phyloP scores from a whole-genome alignment of 2,329 filamentous ascomycete species.

The Hirsutella thompsonii region DNA sequence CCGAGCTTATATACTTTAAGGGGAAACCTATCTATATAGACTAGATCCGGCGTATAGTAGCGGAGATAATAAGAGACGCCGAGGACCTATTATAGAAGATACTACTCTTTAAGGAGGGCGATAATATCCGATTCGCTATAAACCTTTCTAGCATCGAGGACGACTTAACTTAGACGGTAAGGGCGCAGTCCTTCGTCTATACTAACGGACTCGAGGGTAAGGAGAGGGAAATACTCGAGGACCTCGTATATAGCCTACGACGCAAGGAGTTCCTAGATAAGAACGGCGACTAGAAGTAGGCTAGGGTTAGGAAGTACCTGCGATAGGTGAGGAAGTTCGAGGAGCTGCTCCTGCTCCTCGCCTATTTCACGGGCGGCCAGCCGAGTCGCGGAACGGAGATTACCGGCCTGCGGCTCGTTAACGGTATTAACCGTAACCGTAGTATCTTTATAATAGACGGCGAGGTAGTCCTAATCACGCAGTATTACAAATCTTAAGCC shows the following conservation, averaged over 20 bases:
- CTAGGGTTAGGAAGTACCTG: background rate
- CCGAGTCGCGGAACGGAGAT: too few relatives aligned
- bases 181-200: too few relatives aligned
- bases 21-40: background rate
- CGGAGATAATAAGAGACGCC: constrained; percentile 5
- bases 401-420: too few relatives aligned
- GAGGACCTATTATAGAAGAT: constrained; percentile 7
- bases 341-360: background rate
- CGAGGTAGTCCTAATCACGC: background rate
- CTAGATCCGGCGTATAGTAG: constrained; percentile 1
- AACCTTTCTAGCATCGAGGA: too few relatives aligned
- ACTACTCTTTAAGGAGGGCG: too few relatives aligned
- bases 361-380: too few relatives aligned
- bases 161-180: too few relatives aligned
- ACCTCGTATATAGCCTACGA: background rate
- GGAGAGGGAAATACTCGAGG: constrained; percentile 6
- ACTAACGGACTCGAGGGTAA: background rate
- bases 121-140: too few relatives aligned
- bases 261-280: background rate
- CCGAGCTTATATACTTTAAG: too few relatives aligned
- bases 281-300: background rate
- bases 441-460: background rate
- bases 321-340: background rate
- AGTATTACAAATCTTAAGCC: background rate
- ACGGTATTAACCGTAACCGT: background rate